These are phyloP conservation scores for Penicillium sp. DNA, from an alignment of 2,329 filamentous ascomycete species.

Conservation along the genomic window DNA sequence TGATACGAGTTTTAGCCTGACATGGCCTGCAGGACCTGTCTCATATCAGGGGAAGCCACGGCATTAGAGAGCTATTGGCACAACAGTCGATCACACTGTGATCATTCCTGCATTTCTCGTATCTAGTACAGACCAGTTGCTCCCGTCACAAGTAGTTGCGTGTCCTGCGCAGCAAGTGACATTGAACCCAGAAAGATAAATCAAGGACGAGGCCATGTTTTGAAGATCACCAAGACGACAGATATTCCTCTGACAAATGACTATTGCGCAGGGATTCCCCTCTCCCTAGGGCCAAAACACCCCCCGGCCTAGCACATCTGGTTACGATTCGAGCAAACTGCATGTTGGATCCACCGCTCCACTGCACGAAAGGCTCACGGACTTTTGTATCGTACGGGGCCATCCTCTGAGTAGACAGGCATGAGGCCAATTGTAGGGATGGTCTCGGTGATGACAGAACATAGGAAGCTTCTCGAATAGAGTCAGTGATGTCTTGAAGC, in stretches of 20 bases:
- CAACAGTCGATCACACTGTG: background rate
- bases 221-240: background rate
- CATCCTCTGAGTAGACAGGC: constrained; percentile 2
- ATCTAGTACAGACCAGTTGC: background rate
- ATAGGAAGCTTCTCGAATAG: constrained; percentile 20
- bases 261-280: background rate
- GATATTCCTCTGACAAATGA: background rate
- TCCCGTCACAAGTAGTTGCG: background rate
- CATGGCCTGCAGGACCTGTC: background rate
- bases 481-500: constrained; percentile 1
- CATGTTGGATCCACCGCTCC: constrained; percentile 27
- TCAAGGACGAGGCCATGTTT: background rate
- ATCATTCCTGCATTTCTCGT: background rate
- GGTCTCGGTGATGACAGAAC: background rate
- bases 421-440: constrained; percentile 6
- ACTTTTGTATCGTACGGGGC: background rate
- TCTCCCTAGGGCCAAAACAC: background rate
- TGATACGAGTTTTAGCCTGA: background rate
- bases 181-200: background rate
- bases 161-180: background rate
- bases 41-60: background rate
- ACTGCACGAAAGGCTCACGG: constrained; percentile 10
- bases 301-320: background rate
- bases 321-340: constrained; percentile 18
- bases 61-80: background rate